Evolutionary conservation across 2,329 filamentous ascomycete genomes (phyloP), one percentile per base, ranked within the genome.

Genomic region (Aspergillus fischeri): DNA sequence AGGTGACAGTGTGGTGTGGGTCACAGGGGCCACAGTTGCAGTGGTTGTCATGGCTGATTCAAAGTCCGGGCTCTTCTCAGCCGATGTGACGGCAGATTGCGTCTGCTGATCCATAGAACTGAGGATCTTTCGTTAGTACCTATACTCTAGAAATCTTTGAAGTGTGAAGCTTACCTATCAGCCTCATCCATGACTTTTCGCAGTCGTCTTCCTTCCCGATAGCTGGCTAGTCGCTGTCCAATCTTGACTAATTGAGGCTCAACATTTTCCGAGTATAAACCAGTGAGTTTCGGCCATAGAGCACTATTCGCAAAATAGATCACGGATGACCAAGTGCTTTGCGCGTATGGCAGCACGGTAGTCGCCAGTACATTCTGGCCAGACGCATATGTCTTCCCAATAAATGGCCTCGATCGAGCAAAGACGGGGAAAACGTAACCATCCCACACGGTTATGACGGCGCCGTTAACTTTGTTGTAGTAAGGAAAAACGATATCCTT

Each of bases 161-260:
- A 29, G 1, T 10, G 44, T 27, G 27, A n/a, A 21, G 29, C 62
- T 63, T 72, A 78, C 74, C 68, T 76, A 53, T 85, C 81, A 53
- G 80, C 73, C 47, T 84, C 80, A 50, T 85, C 81, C 45, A 84
- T 76, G 20, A 79, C 82, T 38, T 83, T 81, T 63, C 86, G 81
- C 24, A 88, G 65, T 64, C 84, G 86, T 70, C 84, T 85, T 21
- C 84, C 84, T 65, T 84, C 80, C 24, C 81, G 75, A 57, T 81
- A 81, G 60, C 77, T 79, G 44, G 92, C 92, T 10, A 99, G 83
- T 49, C 92, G 87, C 77, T 97, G 89, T 11, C 91, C 90, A 67
- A 99, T 97, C 67, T 92, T 91, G 56, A 93, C 84, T 14, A 99
- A 82, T 74, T 99, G 95, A 14, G 95, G 95, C 76, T 97, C 92